Percentiles rank a stretch among this genome's conserved stretches.
These are phyloP conservation scores for Kluyveromyces starmeri DNA, from an alignment of 805 yeast species.

Conservation along the genomic window DNA sequence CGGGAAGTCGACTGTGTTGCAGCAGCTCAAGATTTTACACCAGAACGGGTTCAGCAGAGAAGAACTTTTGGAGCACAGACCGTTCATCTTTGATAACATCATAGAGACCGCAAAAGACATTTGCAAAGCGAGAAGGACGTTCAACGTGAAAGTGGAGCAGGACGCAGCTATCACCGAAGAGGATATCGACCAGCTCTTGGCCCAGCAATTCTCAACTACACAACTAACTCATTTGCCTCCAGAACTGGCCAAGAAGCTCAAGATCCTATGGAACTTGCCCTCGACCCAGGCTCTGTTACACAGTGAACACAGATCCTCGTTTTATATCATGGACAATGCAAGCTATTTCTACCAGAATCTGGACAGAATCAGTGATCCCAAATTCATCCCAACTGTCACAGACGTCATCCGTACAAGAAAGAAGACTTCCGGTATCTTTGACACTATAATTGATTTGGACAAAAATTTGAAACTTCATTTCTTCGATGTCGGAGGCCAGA, in stretches of 20 bases:
- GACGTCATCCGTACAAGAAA: constrained; percentile 84
- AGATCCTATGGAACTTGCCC: constrained; percentile 46
- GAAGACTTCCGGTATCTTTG: constrained; percentile 88
- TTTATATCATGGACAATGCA: constrained; percentile 82
- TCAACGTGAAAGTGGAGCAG: constrained; percentile 28
- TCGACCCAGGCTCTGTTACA: constrained; percentile 50
- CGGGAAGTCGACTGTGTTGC: constrained; percentile 34
- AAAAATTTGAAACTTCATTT: constrained; percentile 49
- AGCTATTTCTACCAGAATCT: constrained; percentile 63
- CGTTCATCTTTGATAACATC: constrained; percentile 70
- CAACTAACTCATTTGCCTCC: constrained; percentile 36
- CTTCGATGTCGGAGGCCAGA: constrained; percentile 90
- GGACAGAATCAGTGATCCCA: constrained; percentile 41
- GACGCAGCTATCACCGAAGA: constrained; percentile 26
- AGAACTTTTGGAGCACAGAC: constrained; percentile 65
- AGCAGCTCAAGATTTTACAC: constrained; percentile 28
- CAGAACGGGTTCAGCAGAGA: constrained; percentile 33
- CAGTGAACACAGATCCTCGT: constrained; percentile 50
- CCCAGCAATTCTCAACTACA: constrained; percentile 8
- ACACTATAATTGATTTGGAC: constrained; percentile 69
- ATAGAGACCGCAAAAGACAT: constrained; percentile 68
- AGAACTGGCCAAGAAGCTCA: constrained; percentile 40
- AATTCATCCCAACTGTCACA: constrained; percentile 62
- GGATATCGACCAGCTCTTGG: constrained; percentile 15
- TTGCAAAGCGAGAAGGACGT: constrained; percentile 54